Base-by-base conservation (phyloP, 257 asterid species). In the Scutellaria galericulata region DNA sequence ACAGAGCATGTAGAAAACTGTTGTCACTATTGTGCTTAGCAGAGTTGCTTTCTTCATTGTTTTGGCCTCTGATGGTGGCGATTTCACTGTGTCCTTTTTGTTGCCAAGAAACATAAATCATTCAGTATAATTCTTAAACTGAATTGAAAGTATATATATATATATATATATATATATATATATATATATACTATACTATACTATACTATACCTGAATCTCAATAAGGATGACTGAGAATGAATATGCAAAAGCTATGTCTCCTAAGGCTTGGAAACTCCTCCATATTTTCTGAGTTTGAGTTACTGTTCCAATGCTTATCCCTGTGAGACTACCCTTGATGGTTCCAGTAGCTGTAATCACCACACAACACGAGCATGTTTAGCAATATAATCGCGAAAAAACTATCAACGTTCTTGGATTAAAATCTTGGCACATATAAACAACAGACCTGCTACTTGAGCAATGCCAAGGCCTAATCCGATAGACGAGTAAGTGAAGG, bases 241-340 rank as follows among this genome's bases (percentile, higher is more conserved):
- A 82, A 76, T 85, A 82, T 0, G 89, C 87, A 7, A 85, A 85
- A 14, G 87, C 89, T 2, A 85, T 82, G 76, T 80, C 84, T 41
- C 89, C 87, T 0, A 85, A 69, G 66, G 87, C 84, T 61, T 85
- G 87, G 71, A 85, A 85, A 41, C 89, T 85, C 75, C 89, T 80
- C 89, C 87, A 85, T 73, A 85, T 83, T 27, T 85, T 85, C 5
- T 80, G 87, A 13, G 87, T 82, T 61, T 78, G 60, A 7, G 89
- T 82, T 40, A 85, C 87, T 0, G 87, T 65, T 63, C 89, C 87
- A 27, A 85, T 78, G 87, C 89, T 80, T 62, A 82, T 85, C 63
- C 89, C 89, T 4, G 89, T 85, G 12, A 85, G 69, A 59, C 89
- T 85, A 0, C 89, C 89, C 71, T 78, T 80, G 58, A 85, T 73